Conservation (phyloP, 2,329 filamentous ascomycete genomes). For the Neoscytalidium dimidiatum region DNA sequence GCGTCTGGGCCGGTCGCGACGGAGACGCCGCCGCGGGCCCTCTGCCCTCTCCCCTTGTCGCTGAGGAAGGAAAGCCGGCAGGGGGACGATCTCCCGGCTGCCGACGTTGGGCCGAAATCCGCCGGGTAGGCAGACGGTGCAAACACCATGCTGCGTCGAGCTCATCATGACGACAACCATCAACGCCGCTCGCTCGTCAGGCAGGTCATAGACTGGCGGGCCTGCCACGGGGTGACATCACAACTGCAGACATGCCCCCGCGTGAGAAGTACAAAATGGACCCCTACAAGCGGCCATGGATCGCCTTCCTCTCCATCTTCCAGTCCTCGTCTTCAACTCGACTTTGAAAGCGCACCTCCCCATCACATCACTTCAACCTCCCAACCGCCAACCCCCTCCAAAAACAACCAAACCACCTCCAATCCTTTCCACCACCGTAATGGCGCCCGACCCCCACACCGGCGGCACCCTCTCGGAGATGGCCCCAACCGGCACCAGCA, state of each 20-base stretch:
- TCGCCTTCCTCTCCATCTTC: not conserved
- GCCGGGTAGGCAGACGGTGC: not conserved
- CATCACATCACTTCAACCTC: not conserved
- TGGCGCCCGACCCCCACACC: slow-evolving; percentile 29
- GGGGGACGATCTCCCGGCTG: not conserved
- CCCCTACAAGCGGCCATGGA: not conserved
- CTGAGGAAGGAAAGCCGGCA: no score
- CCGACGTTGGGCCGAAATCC: not conserved
- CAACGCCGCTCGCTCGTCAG: not conserved
- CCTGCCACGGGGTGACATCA: not conserved
- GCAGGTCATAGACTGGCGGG: no score
- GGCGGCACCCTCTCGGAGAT: slow-evolving; percentile 40
- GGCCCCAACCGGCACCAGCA: slow-evolving; percentile 35
- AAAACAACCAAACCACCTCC: not conserved
- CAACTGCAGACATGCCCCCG: not conserved
- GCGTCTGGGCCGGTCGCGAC: slow-evolving; percentile 12
- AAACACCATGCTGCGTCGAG: not conserved
- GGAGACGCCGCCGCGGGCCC: not conserved
- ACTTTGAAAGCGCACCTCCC: not conserved
- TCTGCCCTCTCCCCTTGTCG: no score
- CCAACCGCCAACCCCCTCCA: not conserved
- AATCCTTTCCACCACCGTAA: no score
- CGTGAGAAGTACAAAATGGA: not conserved
- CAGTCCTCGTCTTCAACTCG: not conserved
- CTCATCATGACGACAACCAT: slow-evolving; percentile 15